Evolutionary conservation across 2,329 filamentous ascomycete species (phyloP).

Genomic region (Penicillium sp.): DNA sequence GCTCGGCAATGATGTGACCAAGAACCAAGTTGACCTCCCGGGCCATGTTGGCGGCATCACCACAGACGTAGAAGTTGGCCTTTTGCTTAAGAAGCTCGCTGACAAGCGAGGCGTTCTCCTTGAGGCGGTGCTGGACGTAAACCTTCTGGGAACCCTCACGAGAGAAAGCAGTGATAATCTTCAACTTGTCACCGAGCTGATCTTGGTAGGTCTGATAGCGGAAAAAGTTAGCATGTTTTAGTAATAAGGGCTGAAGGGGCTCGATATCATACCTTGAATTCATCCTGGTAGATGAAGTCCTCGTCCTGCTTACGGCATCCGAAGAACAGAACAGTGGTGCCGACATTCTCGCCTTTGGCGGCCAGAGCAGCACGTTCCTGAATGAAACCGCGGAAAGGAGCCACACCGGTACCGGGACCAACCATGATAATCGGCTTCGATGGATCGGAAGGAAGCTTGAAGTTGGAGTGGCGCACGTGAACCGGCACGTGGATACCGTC

Average conservation of each 20-base stretch:
- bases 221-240: conserved; percentile 25
- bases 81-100: conserved; percentile 81
- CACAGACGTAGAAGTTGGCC: conserved; percentile 97
- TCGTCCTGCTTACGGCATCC: conserved; percentile 86
- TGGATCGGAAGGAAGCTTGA: conserved; percentile 96
- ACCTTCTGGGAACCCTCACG: conserved; percentile 84
- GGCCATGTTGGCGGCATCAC: conserved; percentile 96
- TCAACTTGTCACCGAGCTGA: conserved; percentile 81
- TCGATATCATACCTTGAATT: conserved; percentile 76
- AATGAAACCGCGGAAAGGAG: conserved; percentile 92
- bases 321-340: conserved; percentile 88
- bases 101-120: conserved; percentile 78
- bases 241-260: neutral
- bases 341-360: conserved; percentile 76
- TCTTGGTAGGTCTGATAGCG: conserved; percentile 73
- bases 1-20: conserved; percentile 79
- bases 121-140: conserved; percentile 91
- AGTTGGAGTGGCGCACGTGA: conserved; percentile 96
- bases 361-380: conserved; percentile 88
- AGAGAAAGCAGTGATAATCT: conserved; percentile 93
- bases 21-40: conserved; percentile 88
- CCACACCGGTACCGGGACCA: conserved; percentile 93
- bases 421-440: conserved; percentile 94
- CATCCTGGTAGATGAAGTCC: conserved; percentile 87
- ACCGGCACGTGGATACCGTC: conserved; percentile 93